Evolutionary conservation across 2,329 filamentous ascomycete genomes (phyloP), one percentile per base, ranked within the genome.

Genomic region (Verticillium albo-atrum): DNA sequence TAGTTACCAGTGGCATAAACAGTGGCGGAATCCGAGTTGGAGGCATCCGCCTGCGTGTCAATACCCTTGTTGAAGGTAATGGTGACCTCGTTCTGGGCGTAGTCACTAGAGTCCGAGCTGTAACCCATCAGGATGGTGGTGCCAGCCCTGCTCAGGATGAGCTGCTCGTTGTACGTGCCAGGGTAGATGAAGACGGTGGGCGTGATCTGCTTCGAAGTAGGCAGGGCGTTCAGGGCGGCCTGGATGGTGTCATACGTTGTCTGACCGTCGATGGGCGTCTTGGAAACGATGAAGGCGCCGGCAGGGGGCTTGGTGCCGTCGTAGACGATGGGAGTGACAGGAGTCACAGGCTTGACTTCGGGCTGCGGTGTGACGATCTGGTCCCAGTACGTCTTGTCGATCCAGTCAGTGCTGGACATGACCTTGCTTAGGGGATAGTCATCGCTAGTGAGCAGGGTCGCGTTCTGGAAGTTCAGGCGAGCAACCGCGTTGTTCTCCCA

Each of bases 401-500:
- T 66, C 67, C 67, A 68, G 20, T 61, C 58, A 1, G 64, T 68
- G 61, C 64, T 66, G 28, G 63, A 62, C 63, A 68, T 65, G 20
- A 68, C 63, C 32, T 62, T 64, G 25, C 54, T 57, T 51, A 68
- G 55, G 15, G 64, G 58, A 26, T 67, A 68, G n/a, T 58, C 58
- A 50, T 68, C 67, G 42, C 60, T 64, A 2, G 63, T 60, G 30
- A 68, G 66, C 28, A 68, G 64, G 17, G 65, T 66, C 54, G 61
- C 62, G 57, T 65, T 62, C 35, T 64, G 58, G 28, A 62, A 68
- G 7, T 62, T 64, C n/a, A 57, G 54, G 12, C 67, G 63, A 14
- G 66, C 66, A 6, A 57, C 63, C 7, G 50, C 57, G 55, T 61
- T 91, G 70, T 89, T 91, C 71, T 91, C 64, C 64, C 64, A 65